These are phyloP conservation scores for Lachancea kluyveri DNA, from an alignment of 805 yeast genomes.

Conservation along the genomic window DNA sequence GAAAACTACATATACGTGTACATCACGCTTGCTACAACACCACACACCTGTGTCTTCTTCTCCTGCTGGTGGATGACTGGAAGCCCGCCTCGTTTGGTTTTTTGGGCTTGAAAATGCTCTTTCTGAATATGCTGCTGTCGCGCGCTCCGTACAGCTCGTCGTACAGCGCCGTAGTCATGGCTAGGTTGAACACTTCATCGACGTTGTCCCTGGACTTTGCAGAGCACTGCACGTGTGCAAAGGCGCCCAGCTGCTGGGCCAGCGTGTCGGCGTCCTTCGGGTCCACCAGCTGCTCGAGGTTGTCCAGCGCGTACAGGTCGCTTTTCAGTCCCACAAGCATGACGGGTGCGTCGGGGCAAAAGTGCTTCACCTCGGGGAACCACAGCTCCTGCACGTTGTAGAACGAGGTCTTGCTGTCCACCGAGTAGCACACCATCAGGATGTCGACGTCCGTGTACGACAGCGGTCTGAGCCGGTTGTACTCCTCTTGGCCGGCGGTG, in stretches of 20 bases:
- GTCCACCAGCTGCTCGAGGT: conserved; percentile 27
- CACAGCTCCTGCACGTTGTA: conserved; percentile 74
- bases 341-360: conserved; percentile 75
- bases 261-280: conserved; percentile 45
- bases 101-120: too few species aligned
- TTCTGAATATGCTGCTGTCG: too few species aligned
- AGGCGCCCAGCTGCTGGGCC: conserved; percentile 59
- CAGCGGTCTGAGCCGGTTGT: conserved; percentile 71
- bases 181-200: conserved; percentile 58
- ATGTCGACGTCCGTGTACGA: conserved; percentile 76
- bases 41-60: too few species aligned
- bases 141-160: too few species aligned
- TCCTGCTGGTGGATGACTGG: too few species aligned
- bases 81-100: too few species aligned
- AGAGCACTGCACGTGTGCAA: conserved; percentile 72
- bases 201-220: conserved; percentile 67
- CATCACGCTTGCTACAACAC: too few species aligned
- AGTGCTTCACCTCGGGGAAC: conserved; percentile 82
- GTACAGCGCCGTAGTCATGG: conserved; percentile 30
- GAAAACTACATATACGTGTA: too few species aligned
- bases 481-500: conserved; percentile 87
- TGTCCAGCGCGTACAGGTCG: conserved; percentile 40
- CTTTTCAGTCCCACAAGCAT: conserved; percentile 78
- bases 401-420: conserved; percentile 56
- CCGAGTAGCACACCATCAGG: conserved; percentile 67